Conservation (phyloP, 331 rosid species). For the Phaseolus coccineus region DNA sequence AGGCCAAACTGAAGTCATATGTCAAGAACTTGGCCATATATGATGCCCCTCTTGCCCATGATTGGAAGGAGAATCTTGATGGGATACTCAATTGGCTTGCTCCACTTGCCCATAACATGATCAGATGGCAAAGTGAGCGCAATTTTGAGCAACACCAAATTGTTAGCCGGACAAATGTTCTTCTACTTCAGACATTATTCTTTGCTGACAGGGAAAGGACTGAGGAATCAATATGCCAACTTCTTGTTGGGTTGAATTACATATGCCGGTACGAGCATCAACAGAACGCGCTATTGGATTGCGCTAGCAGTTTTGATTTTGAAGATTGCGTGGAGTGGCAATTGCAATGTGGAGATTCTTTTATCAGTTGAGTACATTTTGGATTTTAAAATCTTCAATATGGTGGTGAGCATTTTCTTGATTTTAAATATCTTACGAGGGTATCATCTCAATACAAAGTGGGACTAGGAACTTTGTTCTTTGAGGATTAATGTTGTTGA, state of each 20-base stretch:
- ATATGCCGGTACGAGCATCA: slow-evolving; percentile 90
- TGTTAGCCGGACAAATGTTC: slow-evolving; percentile 68
- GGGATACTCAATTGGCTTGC: slow-evolving; percentile 78
- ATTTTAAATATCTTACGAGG: slow-evolving; percentile 46
- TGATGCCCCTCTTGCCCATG: slow-evolving; percentile 93
- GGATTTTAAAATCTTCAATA: slow-evolving; percentile 42
- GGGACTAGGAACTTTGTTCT: slow-evolving; percentile 49
- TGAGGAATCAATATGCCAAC: slow-evolving; percentile 72
- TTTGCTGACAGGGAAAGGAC: slow-evolving; percentile 78
- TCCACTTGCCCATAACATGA: slow-evolving; percentile 87
- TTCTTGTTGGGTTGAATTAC: slow-evolving; percentile 87
- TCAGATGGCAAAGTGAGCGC: slow-evolving; percentile 90
- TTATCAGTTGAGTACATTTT: slow-evolving; percentile 54
- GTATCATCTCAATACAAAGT: slow-evolving; percentile 46
- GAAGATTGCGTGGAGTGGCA: slow-evolving; percentile 95
- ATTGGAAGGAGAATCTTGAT: slow-evolving; percentile 88
- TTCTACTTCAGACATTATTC: slow-evolving; percentile 81
- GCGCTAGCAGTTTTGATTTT: slow-evolving; percentile 88
- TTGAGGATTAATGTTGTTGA: slow-evolving; percentile 40
- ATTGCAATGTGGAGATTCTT: slow-evolving; percentile 77
- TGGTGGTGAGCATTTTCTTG: slow-evolving; percentile 54
- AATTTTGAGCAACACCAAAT: slow-evolving; percentile 87
- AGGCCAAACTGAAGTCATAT: slow-evolving; percentile 72
- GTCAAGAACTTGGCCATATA: slow-evolving; percentile 77
- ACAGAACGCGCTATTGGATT: slow-evolving; percentile 83